These are phyloP conservation scores for Suillus tomentosus DNA, from an alignment of 768 basidiomycete genomes.

Conservation along the genomic window DNA sequence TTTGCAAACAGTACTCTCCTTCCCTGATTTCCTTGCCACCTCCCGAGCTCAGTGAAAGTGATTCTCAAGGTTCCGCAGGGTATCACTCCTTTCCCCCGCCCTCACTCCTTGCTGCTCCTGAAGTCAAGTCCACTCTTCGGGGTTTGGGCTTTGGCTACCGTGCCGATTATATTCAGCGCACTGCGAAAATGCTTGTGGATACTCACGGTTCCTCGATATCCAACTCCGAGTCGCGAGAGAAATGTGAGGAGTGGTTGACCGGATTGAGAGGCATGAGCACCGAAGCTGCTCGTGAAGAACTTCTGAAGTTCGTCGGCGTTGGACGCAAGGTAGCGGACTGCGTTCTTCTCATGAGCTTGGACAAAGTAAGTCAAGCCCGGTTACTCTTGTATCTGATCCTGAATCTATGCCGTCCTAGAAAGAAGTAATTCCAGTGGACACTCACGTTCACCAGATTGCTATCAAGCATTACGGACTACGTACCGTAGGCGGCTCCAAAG, in stretches of 20 bases:
- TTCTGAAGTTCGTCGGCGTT: constrained; percentile 86
- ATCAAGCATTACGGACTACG: constrained; percentile 74
- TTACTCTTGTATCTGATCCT: background rate
- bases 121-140: constrained; percentile 66
- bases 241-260: constrained; percentile 62
- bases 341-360: constrained; percentile 86
- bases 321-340: constrained; percentile 98
- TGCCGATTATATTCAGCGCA: constrained; percentile 84
- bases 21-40: constrained; percentile 55
- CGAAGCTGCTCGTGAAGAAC: constrained; percentile 64
- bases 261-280: constrained; percentile 53
- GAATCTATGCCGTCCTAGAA: constrained; percentile 42
- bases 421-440: constrained; percentile 93
- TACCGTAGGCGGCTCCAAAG: constrained; percentile 36
- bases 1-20: constrained; percentile 78
- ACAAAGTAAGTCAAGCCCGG: constrained; percentile 62
- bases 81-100: constrained; percentile 91
- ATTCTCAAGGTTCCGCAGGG: constrained; percentile 11
- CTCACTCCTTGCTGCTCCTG: constrained; percentile 57
- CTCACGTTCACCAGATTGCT: constrained; percentile 92
- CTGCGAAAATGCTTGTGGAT: constrained; percentile 76
- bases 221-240: constrained; percentile 35
- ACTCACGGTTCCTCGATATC: constrained; percentile 37
- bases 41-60: constrained; percentile 19
- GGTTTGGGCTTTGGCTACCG: constrained; percentile 94